Base-by-base conservation (phyloP, 106 monocot species). In the Platanthera guangdongensis region DNA sequence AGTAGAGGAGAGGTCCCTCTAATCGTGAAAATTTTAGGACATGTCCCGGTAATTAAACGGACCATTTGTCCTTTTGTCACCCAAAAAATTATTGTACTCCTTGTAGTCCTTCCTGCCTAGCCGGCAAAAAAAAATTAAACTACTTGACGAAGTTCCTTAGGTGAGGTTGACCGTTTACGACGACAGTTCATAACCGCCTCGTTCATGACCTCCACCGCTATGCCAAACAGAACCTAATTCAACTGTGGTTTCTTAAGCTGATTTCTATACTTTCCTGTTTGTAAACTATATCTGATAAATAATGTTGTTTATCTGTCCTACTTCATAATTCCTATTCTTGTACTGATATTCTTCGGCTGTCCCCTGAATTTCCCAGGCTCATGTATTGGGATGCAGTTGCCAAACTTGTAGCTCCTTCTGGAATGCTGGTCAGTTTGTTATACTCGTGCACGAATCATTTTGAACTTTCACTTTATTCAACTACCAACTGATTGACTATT, bases 301-400 rank as follows among this genome's bases (percentile, higher is more conserved):
- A 3, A 30, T 65, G 25, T 64, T 64, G 10, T 9, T 62, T 19
- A 9, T 2, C 19, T 59, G 15, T 4, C 14, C 21, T 12, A 1
- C 7, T 55, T 71, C 47, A 32, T 72, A 30, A 4, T 52, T 46
- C 16, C 13, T 6, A 45, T 51, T 47, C 48, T 46, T 6, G 10
- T 7, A 53, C 7, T 67, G 39, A 30, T 67, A 53, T 10, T 53
- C 53, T 8, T 10, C 8, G 2, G 14, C 6, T 63, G 3, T 1
- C 25, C n/a, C 9, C 57, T 64, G 54, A 74, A 53, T 52, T 22
- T 80, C 76, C 75, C 84, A 95, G 95, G 87, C 68, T 87, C 57
- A 87, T 90, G 86, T 95, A 95, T 73, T 95, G 95, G 95, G 92
- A 95, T 1, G 81, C 95, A 4, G 76, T 90, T n/a, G 82, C 87